phyloP scores from a whole-genome alignment of 2,329 filamentous ascomycete species.

The Fusarium chuoi region DNA sequence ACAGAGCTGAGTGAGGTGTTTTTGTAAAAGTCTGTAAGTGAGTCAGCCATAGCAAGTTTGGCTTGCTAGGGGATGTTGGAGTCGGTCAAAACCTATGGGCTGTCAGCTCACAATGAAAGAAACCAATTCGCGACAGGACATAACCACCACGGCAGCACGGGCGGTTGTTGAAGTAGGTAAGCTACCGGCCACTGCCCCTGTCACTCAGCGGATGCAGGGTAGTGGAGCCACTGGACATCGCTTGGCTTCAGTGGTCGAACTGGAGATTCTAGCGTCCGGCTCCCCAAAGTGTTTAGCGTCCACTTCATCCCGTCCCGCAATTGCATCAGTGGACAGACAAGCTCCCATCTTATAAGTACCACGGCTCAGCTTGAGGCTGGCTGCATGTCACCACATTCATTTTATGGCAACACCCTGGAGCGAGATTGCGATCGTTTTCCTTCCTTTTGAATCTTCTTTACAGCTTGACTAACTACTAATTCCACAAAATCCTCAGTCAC shows the following conservation, averaged over 20 bases:
- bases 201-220: conserved; percentile 29
- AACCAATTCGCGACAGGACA: conserved; percentile 24
- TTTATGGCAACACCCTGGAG: not conserved
- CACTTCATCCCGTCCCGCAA: conserved; percentile 4
- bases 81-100: conserved; percentile 38
- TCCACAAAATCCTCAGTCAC: not conserved
- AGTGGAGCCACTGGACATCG: conserved; percentile 29
- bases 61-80: conserved; percentile 18
- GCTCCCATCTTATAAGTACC: not conserved
- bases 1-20: not conserved
- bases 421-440: not conserved
- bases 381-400: not conserved
- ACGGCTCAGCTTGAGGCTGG: not conserved
- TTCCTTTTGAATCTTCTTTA: not conserved
- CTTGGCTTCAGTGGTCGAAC: conserved; percentile 12
- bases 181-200: conserved; percentile 18
- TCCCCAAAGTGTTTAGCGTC: conserved; percentile 16
- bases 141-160: conserved; percentile 22
- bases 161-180: conserved; percentile 24
- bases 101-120: conserved; percentile 37
- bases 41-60: conserved; percentile 23
- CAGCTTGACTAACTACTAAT: not conserved
- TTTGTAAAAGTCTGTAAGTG: not conserved
- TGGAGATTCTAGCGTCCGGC: conserved; percentile 20
- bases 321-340: not conserved